A percentile compares a stretch with the other conserved stretches of the same genome.
Evolutionary conservation across 345 rosid species (phyloP).

Genomic region (Lepidium africanum): DNA sequence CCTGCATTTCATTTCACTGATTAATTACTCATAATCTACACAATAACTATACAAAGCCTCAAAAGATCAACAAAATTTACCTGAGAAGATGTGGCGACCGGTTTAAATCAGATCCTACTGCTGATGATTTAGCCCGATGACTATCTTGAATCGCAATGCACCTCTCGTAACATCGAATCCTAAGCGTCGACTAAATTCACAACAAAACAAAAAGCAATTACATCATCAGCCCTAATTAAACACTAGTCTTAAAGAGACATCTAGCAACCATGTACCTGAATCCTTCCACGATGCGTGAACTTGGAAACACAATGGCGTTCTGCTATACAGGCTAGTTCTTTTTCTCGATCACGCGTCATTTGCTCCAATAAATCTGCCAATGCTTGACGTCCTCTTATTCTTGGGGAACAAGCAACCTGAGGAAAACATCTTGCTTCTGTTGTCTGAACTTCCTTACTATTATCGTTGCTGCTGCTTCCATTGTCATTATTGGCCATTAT

Average conservation of each 20-base stretch:
- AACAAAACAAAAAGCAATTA: neutral
- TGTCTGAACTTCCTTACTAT: conserved; percentile 25
- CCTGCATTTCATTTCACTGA: conserved; percentile 28
- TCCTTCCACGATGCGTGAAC: conserved; percentile 65
- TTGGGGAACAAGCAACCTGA: conserved; percentile 37
- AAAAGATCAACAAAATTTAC: neutral
- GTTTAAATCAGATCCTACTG: conserved; percentile 16
- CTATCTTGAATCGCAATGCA: conserved; percentile 41
- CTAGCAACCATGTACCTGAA: conserved; percentile 44
- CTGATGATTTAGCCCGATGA: conserved; percentile 25
- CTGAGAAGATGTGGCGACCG: conserved; percentile 33
- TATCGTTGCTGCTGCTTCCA: conserved; percentile 20
- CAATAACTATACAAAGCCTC: neutral
- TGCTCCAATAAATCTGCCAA: conserved; percentile 53
- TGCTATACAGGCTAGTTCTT: conserved; percentile 40
- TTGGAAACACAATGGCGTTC: conserved; percentile 53
- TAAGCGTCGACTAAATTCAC: conserved; percentile 50
- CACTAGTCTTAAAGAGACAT: neutral
- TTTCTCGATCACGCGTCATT: conserved; percentile 49
- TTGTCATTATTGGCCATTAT: conserved; percentile 6
- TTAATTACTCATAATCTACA: neutral
- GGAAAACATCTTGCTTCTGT: conserved; percentile 24
- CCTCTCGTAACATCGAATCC: conserved; percentile 49
- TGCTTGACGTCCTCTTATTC: conserved; percentile 78
- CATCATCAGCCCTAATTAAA: conserved; percentile 2